phyloP scores from a whole-genome alignment of 495 filamentous ascomycete species.

The Daldinia loculata region DNA sequence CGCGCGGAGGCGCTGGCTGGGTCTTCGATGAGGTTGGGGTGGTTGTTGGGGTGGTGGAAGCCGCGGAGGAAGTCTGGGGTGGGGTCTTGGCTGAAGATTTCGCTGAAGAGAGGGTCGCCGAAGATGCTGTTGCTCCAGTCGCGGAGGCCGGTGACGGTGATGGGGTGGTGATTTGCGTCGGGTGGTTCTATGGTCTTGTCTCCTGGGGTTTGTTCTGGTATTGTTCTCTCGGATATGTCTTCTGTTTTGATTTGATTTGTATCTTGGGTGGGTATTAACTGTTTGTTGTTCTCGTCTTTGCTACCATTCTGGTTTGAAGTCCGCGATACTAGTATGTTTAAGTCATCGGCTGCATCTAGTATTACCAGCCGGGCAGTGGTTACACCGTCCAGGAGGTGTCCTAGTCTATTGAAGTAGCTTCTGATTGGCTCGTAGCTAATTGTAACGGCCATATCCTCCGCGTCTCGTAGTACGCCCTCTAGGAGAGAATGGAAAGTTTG shows the following conservation, averaged over 20 bases:
- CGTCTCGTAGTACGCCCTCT: slow-evolving; percentile 54
- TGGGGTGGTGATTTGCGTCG: not conserved
- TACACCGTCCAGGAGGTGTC: slow-evolving; percentile 52
- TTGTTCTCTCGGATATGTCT: not conserved
- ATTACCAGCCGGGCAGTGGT: slow-evolving; percentile 50
- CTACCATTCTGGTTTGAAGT: slow-evolving; percentile 9
- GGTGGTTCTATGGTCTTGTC: not conserved
- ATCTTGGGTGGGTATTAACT: slow-evolving; percentile 6
- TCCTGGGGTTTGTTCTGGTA: not conserved
- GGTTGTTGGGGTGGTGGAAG: slow-evolving; percentile 35
- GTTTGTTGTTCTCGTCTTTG: slow-evolving; percentile 4
- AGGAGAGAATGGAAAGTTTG: slow-evolving; percentile 58
- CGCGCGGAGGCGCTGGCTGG: slow-evolving; percentile 46
- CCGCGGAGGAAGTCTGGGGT: slow-evolving; percentile 56
- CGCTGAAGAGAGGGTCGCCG: slow-evolving; percentile 66
- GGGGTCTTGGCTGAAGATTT: slow-evolving; percentile 56
- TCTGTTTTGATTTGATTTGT: not conserved
- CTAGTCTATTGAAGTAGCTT: slow-evolving; percentile 48
- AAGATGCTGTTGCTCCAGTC: slow-evolving; percentile 66
- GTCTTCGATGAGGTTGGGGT: slow-evolving; percentile 50
- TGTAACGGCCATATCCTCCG: slow-evolving; percentile 56
- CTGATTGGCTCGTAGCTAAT: slow-evolving; percentile 54
- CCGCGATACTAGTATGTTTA: slow-evolving; percentile 47
- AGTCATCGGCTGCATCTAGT: slow-evolving; percentile 47
- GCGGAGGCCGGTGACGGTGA: slow-evolving; percentile 47